A percentile compares a stretch with the other conserved stretches of the same genome.
Conservation (phyloP, 805 yeast genomes). For the Suhomyces faveliae region DNA sequence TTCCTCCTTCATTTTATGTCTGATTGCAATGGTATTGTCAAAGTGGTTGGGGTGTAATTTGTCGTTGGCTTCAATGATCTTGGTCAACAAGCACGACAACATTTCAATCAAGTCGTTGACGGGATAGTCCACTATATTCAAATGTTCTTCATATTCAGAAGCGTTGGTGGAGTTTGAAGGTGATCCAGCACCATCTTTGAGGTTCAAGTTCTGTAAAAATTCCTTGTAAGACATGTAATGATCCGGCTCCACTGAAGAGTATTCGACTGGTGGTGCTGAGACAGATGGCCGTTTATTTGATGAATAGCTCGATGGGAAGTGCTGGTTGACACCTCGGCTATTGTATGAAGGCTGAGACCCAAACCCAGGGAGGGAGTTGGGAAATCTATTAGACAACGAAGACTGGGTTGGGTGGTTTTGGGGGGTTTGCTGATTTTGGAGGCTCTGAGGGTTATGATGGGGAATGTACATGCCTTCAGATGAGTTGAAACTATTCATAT, state of each 20-base stretch:
- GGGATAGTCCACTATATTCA: slow-evolving; percentile 80
- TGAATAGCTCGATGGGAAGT: not conserved
- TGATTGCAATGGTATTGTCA: slow-evolving; percentile 42
- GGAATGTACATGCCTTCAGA: slow-evolving; percentile 31
- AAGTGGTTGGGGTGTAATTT: slow-evolving; percentile 69
- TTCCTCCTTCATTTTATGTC: slow-evolving; percentile 39
- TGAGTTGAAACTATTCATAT: slow-evolving; percentile 1
- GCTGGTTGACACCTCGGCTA: not conserved
- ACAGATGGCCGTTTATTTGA: not conserved
- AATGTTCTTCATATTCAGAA: slow-evolving; percentile 45
- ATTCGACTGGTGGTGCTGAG: not conserved
- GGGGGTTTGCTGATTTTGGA: slow-evolving; percentile 5
- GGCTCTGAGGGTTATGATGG: slow-evolving; percentile 11
- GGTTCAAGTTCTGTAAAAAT: slow-evolving; percentile 31
- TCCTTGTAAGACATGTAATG: slow-evolving; percentile 45
- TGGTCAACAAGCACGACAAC: slow-evolving; percentile 82
- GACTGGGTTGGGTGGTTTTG: not conserved
- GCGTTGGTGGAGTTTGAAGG: slow-evolving; percentile 3
- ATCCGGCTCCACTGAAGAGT: slow-evolving; percentile 28
- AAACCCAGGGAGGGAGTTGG: slow-evolving; percentile 7
- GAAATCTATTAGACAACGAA: slow-evolving; percentile 11
- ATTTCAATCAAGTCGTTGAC: slow-evolving; percentile 76
- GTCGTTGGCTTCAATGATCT: slow-evolving; percentile 89
- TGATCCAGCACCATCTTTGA: slow-evolving; percentile 13
- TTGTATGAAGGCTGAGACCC: not conserved